Evolutionary conservation across 129 eudicot genomes (phyloP), one percentile per base, ranked within the genome.

Genomic region (Ambrosia artemisiifolia): DNA sequence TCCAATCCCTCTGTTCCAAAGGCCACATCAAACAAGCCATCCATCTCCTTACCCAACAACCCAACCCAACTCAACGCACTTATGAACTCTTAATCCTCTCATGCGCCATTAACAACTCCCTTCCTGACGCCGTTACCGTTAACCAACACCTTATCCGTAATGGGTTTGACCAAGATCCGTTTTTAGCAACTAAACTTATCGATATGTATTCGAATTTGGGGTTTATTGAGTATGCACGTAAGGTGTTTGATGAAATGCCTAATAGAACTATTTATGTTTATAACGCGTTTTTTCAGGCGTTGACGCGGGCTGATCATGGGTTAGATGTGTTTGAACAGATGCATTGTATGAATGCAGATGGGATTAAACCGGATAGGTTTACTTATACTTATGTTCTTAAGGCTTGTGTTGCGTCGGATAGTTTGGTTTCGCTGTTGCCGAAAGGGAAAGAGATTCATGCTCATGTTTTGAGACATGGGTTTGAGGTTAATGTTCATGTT

Each of bases 141-240:
- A 89, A 94, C 75, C 84, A 74, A 0, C 70, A 67, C 4, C 85
- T 94, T 7, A 40, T 75, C 38, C 73, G 81, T 14, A 78, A 88
- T 80, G 97, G 97, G 87, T 90, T 86, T 7, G 83, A 65, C 16
- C 66, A 81, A 38, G 99, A 94, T 63, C 79, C 99, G 0, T 94
- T 94, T 69, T 67, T 94, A 78, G 99, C 88, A 6, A 90, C 99
- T 5, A 94, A 94, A 71, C 95, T 94, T 71, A 94, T 94, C 6
- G 64, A 83, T 46, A 79, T 85, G 89, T 94, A 85, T 69, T 69
- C 81, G 1, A 85, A 84, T 12, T 69, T 94, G 79, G 86, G 74
- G 64, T 81, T 84, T 0, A 64, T 86, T 44, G 86, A 85, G 3
- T 72, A 86, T 63, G 96, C 92, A 9, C 93, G 95, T 64, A 75